Conservation (phyloP, 352 stramenopile genomes). For the Pythium phragmiticola region DNA sequence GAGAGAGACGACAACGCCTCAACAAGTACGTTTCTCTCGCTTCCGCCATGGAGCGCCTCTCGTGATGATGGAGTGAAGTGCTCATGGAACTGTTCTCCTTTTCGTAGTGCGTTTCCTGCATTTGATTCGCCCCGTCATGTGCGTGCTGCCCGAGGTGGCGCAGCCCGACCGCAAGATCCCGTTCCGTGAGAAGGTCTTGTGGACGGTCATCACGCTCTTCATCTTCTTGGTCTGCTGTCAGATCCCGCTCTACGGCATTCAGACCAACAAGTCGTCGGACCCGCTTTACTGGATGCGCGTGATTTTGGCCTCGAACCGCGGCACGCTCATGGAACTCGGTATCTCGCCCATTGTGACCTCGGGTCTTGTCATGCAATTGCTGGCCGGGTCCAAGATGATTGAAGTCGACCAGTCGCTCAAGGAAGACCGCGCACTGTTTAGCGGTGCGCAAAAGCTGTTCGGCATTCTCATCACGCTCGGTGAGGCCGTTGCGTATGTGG, state of each 20-base stretch:
- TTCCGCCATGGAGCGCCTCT: neutral
- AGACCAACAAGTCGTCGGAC: constrained; percentile 98
- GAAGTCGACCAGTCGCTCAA: constrained; percentile 99
- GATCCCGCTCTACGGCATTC: constrained; percentile 99
- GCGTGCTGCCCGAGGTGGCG: constrained; percentile 97
- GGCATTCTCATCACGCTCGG: constrained; percentile 99
- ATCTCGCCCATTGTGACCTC: constrained; percentile 99
- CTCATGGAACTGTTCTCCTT: constrained; percentile 10
- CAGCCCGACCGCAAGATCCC: constrained; percentile 97
- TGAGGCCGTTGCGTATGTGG: constrained; percentile 98
- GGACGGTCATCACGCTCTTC: constrained; percentile 99
- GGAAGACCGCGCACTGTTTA: constrained; percentile 98
- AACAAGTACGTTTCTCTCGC: constrained; percentile 23
- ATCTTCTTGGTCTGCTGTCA: constrained; percentile 99
- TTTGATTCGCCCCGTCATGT: constrained; percentile 98
- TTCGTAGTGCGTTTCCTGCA: constrained; percentile 95
- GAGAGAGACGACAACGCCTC: constrained; percentile 22
- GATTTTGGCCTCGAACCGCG: constrained; percentile 98
- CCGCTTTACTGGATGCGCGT: constrained; percentile 99
- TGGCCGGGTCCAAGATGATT: constrained; percentile 98
- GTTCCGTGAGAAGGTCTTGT: constrained; percentile 99
- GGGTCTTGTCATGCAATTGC: constrained; percentile 98
- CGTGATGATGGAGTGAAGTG: neutral
- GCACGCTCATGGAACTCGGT: constrained; percentile 98
- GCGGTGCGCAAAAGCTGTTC: constrained; percentile 99